phyloP scores from a whole-genome alignment of 164 flowering plant species.

The Paratinospora sagittata region DNA sequence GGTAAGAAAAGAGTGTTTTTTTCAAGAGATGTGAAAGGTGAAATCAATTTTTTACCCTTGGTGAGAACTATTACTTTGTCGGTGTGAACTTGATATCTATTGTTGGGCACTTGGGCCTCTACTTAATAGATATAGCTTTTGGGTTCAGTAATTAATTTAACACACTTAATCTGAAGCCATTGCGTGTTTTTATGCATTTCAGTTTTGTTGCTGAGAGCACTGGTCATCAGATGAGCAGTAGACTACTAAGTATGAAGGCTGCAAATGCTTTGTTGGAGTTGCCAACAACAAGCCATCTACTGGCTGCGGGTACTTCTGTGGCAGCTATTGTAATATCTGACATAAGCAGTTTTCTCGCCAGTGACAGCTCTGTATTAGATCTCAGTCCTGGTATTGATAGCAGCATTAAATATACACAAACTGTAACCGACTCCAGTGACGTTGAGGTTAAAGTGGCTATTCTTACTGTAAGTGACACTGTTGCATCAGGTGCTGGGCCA shows the following conservation, averaged over 20 bases:
- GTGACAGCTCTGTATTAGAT: slow-evolving; percentile 12
- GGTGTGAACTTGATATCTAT: no score
- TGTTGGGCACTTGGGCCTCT: no score
- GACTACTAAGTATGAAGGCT: slow-evolving; percentile 84
- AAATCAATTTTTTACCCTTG: not conserved
- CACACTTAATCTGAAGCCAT: not conserved
- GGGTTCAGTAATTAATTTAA: no score
- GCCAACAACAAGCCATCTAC: slow-evolving; percentile 45
- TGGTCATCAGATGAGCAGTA: slow-evolving; percentile 81
- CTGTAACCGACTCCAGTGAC: slow-evolving; percentile 23
- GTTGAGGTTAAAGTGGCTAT: slow-evolving; percentile 48
- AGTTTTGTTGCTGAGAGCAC: slow-evolving; percentile 96
- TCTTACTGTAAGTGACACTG: slow-evolving; percentile 92
- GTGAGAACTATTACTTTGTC: not conserved
- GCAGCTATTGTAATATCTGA: slow-evolving; percentile 69
- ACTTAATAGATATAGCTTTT: no score
- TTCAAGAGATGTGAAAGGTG: not conserved
- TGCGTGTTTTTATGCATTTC: slow-evolving; percentile 14
- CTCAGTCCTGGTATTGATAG: slow-evolving; percentile 10
- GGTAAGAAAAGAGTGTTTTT: slow-evolving; percentile 41
- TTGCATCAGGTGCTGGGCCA: slow-evolving; percentile 82
- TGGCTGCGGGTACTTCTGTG: slow-evolving; percentile 62
- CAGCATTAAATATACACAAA: slow-evolving; percentile 14
- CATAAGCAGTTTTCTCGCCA: slow-evolving; percentile 27
- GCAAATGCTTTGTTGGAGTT: slow-evolving; percentile 84